Base-by-base conservation (phyloP, 805 yeast species). In the Scheffersomyces lignosus region DNA sequence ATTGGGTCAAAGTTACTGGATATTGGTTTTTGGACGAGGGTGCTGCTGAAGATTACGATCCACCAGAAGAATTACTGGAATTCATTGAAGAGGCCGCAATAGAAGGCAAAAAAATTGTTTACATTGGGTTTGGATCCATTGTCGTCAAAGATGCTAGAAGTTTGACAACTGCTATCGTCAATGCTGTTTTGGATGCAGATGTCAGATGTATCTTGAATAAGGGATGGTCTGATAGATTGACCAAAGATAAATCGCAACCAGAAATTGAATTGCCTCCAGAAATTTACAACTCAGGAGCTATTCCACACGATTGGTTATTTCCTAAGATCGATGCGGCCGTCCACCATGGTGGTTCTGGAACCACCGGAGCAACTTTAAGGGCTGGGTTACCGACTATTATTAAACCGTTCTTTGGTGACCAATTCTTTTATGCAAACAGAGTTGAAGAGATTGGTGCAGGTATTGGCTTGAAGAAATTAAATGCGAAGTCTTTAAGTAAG, bases 331-430 rank as follows among this genome's bases (percentile, higher is more conserved):
- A 91, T 62, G 96, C 91, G 0, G 96, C 96, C 0, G 96, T 91
- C 3, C 98, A 91, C 56, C 98, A 91, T 57, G 98, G 98, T 27
- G 98, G 98, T 0, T 83, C 96, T 0, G 98, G 98, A 1, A 87
- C 97, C 0, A 91, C 97, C 0, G 98, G 98, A 5, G 96, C 96
- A 0, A 76, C 95, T 2, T 58, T 91, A 37, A 70, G 90, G 43
- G 83, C 86, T 10, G 98, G 98, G 0, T 59, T 85, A 22, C 97
- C 98, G 1, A 88, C 96, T 0, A 75, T 91, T 23, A 80, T 91
- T 49, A 91, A 90, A 58, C 98, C 98, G 2, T 91, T 91, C 54
- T 91, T 91, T 58, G 98, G 96, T 0, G 98, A 91, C 60, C 98
- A 91, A 61, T 90, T 87, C 55, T 91, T 91, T 56, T 91, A 87